Percentiles rank a stretch among this genome's conserved stretches.
These are phyloP conservation scores for Vigna reflexopilosa DNA, from an alignment of 306 rosid species.

Conservation along the genomic window DNA sequence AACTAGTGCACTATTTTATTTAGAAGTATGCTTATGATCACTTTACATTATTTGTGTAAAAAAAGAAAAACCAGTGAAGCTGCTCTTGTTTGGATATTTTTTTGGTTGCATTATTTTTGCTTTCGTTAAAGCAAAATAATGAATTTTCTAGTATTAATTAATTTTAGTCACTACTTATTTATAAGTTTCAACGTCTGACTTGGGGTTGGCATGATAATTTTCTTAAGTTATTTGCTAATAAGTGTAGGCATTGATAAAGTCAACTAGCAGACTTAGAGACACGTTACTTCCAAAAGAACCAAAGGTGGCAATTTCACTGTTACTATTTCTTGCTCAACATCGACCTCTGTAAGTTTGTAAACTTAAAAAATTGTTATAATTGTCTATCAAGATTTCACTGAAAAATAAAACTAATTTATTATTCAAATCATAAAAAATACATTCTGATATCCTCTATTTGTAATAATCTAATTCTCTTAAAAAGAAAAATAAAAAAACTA, in stretches of 20 bases:
- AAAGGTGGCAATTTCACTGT: slow-evolving; percentile 84
- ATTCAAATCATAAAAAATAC: too few species aligned
- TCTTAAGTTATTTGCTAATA: slow-evolving; percentile 26
- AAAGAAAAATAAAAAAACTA: too few species aligned
- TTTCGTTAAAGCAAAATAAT: too few species aligned
- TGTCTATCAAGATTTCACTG: neutral
- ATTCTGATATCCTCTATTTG: too few species aligned
- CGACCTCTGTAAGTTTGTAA: slow-evolving; percentile 82
- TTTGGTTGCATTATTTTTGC: neutral
- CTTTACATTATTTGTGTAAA: too few species aligned
- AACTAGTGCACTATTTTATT: too few species aligned
- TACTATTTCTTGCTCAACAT: slow-evolving; percentile 94
- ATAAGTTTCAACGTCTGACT: slow-evolving; percentile 4
- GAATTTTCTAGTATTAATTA: slow-evolving; percentile 9
- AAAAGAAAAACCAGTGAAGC: too few species aligned
- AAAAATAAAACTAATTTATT: too few species aligned
- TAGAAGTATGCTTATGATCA: neutral
- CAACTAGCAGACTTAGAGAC: slow-evolving; percentile 89
- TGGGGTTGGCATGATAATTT: slow-evolving; percentile 30
- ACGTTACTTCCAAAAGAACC: slow-evolving; percentile 89
- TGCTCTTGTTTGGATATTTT: slow-evolving; percentile 13
- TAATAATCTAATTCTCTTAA: too few species aligned
- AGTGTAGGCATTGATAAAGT: slow-evolving; percentile 68
- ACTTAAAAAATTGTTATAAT: slow-evolving; percentile 16
- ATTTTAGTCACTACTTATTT: neutral